Evolutionary conservation across 768 basidiomycete species (phyloP).

Genomic region (Boletus eberwhitei): DNA sequence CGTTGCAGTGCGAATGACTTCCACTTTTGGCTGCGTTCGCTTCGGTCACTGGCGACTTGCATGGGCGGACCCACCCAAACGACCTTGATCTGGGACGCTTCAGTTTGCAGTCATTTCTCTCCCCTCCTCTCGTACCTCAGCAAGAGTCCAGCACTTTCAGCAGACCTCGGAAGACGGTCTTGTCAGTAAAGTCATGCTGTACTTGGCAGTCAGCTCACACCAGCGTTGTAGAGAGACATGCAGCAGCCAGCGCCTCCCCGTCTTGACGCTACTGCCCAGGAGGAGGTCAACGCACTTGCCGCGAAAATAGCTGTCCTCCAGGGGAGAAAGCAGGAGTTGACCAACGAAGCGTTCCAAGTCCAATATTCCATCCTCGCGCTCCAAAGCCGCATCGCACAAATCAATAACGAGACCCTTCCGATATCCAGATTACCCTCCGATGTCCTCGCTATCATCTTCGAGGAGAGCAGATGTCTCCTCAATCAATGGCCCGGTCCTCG

Average conservation of each 20-base stretch:
- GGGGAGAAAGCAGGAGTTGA: constrained; percentile 19
- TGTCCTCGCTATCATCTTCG: constrained; percentile 34
- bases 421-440: constrained; percentile 31
- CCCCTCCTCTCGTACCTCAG: background rate
- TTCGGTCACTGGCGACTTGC: background rate
- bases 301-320: constrained; percentile 21
- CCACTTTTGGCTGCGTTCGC: constrained; percentile 10
- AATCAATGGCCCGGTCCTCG: constrained; percentile 25
- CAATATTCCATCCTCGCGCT: constrained; percentile 28
- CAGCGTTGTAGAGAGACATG: constrained; percentile 20
- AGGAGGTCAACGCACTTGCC: constrained; percentile 25
- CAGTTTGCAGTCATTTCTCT: background rate
- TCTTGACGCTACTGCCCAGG: constrained; percentile 24
- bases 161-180: constrained; percentile 20
- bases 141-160: background rate
- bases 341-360: constrained; percentile 24
- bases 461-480: constrained; percentile 30
- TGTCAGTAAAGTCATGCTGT: constrained; percentile 21
- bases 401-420: constrained; percentile 30
- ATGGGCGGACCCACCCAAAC: background rate
- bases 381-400: constrained; percentile 32
- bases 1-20: background rate
- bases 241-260: constrained; percentile 10
- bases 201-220: constrained; percentile 18
- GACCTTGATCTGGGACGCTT: background rate